These are phyloP conservation scores for Crithidia mellificae DNA, from an alignment of 208 protist genomes.

Conservation along the genomic window DNA sequence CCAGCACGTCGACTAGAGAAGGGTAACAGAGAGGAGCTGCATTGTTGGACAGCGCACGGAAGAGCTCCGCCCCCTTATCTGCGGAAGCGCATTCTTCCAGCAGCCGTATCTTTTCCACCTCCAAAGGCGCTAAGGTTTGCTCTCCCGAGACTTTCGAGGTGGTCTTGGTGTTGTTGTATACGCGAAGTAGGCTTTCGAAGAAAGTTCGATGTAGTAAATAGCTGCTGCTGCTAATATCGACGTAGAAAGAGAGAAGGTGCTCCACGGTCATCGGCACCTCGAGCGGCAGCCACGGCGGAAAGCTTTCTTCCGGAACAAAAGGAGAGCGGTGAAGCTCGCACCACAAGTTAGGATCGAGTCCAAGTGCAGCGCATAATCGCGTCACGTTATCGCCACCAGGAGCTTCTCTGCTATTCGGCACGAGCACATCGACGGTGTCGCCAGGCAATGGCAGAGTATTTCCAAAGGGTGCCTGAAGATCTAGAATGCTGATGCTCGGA, in stretches of 20 bases:
- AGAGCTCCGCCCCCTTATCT: conserved; percentile 45
- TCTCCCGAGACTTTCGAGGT: background rate
- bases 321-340: conserved; percentile 78
- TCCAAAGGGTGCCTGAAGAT: conserved; percentile 14
- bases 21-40: conserved; percentile 67
- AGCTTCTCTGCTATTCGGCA: conserved; percentile 48
- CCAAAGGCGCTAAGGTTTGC: background rate
- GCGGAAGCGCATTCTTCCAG: conserved; percentile 55
- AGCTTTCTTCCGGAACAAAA: conserved; percentile 76
- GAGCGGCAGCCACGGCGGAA: conserved; percentile 82
- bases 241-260: conserved; percentile 72
- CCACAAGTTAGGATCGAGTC: conserved; percentile 46
- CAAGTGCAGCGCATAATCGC: conserved; percentile 58
- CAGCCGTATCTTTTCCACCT: conserved; percentile 38
- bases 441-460: conserved; percentile 39
- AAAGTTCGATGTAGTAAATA: conserved; percentile 79
- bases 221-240: conserved; percentile 81
- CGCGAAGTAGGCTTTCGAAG: conserved; percentile 67
- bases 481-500: conserved; percentile 33
- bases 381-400: conserved; percentile 45
- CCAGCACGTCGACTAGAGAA: conserved; percentile 68
- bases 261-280: conserved; percentile 60
- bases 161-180: conserved; percentile 44
- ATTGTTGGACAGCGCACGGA: conserved; percentile 55
- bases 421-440: conserved; percentile 78